Conservation (phyloP, 148 eudicot genomes). For the Amaranthus palmeri region DNA sequence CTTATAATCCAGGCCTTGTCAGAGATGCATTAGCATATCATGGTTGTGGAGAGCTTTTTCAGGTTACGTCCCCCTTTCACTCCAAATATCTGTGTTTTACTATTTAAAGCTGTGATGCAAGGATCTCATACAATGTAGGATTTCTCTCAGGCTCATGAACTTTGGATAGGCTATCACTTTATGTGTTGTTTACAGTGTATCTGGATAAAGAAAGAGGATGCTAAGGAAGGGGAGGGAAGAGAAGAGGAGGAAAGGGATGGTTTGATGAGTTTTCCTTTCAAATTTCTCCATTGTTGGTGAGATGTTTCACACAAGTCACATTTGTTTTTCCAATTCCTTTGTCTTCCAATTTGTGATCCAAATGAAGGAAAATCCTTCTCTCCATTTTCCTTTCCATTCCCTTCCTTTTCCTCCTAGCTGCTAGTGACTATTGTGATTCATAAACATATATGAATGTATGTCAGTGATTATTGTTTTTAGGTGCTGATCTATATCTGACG, state of each 20-base stretch:
- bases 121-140: not conserved
- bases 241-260: too few species aligned
- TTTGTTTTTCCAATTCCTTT: too few species aligned
- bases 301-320: too few species aligned
- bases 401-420: too few species aligned
- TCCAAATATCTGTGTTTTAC: not conserved
- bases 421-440: not conserved
- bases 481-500: not conserved
- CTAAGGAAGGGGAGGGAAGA: too few species aligned
- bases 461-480: not conserved
- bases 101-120: not conserved
- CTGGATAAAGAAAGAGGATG: too few species aligned
- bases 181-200: too few species aligned
- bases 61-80: slow-evolving; percentile 39
- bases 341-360: too few species aligned
- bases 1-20: slow-evolving; percentile 85
- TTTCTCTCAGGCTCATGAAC: not conserved
- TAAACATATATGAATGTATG: not conserved
- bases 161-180: not conserved
- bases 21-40: slow-evolving; percentile 86
- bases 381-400: too few species aligned
- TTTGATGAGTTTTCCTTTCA: too few species aligned
- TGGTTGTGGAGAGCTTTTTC: slow-evolving; percentile 98
- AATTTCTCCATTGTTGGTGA: too few species aligned
- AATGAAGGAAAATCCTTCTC: not conserved